These are phyloP conservation scores for Colletotrichum tropicicola DNA, from an alignment of 2,329 filamentous ascomycete genomes.

Conservation along the genomic window DNA sequence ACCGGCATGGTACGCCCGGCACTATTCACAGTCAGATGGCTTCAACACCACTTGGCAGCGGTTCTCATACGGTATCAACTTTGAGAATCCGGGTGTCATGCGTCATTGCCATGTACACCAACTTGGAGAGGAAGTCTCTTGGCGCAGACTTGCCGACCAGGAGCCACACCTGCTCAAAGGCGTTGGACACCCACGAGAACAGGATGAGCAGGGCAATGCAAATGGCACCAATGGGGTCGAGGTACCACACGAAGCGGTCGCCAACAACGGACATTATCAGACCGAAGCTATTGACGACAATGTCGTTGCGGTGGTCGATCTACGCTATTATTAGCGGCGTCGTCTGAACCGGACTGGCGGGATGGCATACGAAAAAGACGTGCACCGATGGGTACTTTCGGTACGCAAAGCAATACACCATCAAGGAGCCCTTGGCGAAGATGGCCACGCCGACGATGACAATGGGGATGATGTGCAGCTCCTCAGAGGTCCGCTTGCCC, in stretches of 20 bases:
- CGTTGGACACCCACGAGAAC: conserved; percentile 68
- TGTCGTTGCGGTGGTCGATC: conserved; percentile 66
- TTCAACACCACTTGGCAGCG: neutral
- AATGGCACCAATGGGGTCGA: conserved; percentile 70
- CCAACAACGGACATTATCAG: conserved; percentile 65
- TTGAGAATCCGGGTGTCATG: conserved; percentile 63
- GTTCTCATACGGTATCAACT: conserved; percentile 59
- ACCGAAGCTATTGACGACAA: conserved; percentile 63
- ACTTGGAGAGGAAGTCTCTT: conserved; percentile 62
- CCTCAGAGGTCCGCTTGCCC: conserved; percentile 49
- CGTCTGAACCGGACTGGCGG: neutral
- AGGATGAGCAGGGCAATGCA: conserved; percentile 68
- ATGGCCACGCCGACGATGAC: conserved; percentile 63
- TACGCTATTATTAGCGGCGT: conserved; percentile 27
- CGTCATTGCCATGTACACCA: conserved; percentile 64
- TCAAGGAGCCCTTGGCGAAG: conserved; percentile 59
- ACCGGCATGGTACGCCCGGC: conserved; percentile 68
- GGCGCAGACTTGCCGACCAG: conserved; percentile 70
- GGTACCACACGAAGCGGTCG: conserved; percentile 63
- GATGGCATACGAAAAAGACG: conserved; percentile 57
- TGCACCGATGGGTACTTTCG: conserved; percentile 63
- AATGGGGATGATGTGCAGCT: conserved; percentile 63
- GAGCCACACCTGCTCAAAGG: conserved; percentile 69
- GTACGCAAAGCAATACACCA: conserved; percentile 62
- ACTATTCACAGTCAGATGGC: conserved; percentile 39